Evolutionary conservation across 352 stramenopile species (phyloP), one percentile per base, ranked within the genome.

Genomic region (Globisporangium spinosum): DNA sequence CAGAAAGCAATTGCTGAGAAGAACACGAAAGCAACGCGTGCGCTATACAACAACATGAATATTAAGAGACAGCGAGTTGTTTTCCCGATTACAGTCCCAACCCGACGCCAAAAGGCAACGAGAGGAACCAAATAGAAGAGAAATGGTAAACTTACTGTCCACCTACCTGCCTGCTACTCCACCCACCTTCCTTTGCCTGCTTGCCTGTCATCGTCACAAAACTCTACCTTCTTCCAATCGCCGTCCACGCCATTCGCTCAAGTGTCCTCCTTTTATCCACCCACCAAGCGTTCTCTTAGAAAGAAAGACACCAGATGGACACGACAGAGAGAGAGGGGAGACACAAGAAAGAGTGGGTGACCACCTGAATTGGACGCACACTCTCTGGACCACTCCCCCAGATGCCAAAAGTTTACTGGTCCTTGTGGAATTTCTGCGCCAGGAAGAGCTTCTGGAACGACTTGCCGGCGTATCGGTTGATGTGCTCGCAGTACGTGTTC

Each of bases 371-470:
- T 61, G 29, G 55, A 20, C 55, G 2, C 55, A 12, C 29, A 23
- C 55, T 38, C 27, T 60, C 61, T 35, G 22, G 6, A 22, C 15
- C 23, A 40, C 20, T 27, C 27, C 23, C 27, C 13, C 8, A n/a
- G 8, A 20, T 7, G 38, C 38, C 12, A 20, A 13, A 45, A 17
- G 12, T 64, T 75, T 83, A 91, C 76, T 85, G 74, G 59, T 87
- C 78, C 79, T 95, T 79, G 79, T 97, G 90, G 73, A 97, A 89
- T 74, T 93, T 93, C 65, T 86, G 79, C 55, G 90, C 89, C 63
- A 97, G 70, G 71, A 97, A 97, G 25, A 97, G 82, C 77, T 97
- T 97, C 75, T 95, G 83, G 77, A 97, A 97, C 27, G 85, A 94
- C 72, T 94, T 94, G 71, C 89, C 89, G 56, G 89, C 82, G 76